A percentile compares a stretch with the other conserved stretches of the same genome.
Conservation (phyloP, 345 rosid species). For the Rhodomyrtus tomentosa region DNA sequence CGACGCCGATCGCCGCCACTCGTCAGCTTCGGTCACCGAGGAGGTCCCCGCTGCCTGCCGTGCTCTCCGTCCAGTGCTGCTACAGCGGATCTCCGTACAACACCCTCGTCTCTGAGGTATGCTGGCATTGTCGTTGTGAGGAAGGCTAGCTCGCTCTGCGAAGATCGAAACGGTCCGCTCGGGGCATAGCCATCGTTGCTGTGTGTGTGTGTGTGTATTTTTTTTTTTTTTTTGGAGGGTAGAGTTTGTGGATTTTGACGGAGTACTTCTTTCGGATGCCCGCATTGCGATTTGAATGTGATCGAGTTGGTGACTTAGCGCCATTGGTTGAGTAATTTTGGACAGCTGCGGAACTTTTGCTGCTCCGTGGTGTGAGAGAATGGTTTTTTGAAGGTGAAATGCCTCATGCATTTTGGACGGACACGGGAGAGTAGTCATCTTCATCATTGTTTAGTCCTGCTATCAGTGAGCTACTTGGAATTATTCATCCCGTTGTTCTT, state of each 20-base stretch:
- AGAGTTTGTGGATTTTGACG: neutral
- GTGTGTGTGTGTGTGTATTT: no score
- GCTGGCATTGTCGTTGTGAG: neutral
- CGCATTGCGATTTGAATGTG: neutral
- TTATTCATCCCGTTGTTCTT: neutral
- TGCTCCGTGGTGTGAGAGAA: neutral
- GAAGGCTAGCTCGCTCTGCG: neutral
- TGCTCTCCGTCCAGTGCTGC: conserved; percentile 11
- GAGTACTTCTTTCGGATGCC: neutral
- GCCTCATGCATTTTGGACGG: neutral
- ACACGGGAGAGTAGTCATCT: neutral
- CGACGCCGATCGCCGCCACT: conserved; percentile 8
- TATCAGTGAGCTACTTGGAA: neutral
- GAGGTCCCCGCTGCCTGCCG: conserved; percentile 13
- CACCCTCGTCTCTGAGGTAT: conserved; percentile 65
- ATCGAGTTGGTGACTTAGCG: neutral
- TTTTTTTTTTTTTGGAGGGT: neutral
- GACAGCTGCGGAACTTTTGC: neutral
- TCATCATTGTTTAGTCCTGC: neutral
- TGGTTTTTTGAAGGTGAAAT: neutral
- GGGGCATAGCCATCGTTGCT: neutral
- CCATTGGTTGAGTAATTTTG: neutral
- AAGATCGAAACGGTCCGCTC: no score
- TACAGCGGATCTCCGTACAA: conserved; percentile 21
- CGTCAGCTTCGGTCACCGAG: conserved; percentile 4